Conservation (phyloP, 108 stramenopile genomes). For the Cyclostephanos invisitatus region DNA sequence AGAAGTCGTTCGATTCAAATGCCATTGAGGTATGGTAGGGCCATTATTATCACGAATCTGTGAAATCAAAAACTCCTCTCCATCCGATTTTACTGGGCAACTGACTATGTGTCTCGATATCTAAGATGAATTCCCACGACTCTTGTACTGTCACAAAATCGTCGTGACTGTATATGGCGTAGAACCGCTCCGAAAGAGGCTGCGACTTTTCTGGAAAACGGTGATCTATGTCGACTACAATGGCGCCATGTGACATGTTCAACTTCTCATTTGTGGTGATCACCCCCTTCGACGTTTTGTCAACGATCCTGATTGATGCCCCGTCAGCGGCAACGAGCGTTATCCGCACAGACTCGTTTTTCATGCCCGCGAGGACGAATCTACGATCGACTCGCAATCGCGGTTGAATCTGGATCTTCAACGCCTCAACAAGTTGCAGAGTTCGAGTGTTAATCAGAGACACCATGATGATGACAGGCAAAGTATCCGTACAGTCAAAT, state of each 20-base stretch:
- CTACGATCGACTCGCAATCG: constrained; percentile 13
- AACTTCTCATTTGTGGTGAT: not conserved
- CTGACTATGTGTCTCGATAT: not conserved
- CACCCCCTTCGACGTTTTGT: constrained; percentile 1
- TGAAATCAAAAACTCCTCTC: too few species aligned
- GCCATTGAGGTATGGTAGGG: too few species aligned
- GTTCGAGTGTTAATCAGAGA: constrained; percentile 4
- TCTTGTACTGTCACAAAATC: constrained; percentile 9
- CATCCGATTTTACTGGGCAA: too few species aligned
- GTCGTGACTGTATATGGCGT: constrained; percentile 14
- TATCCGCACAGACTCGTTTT: constrained; percentile 14
- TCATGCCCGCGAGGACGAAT: constrained; percentile 6
- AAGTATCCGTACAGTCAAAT: not conserved
- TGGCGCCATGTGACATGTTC: not conserved
- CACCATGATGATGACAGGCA: not conserved
- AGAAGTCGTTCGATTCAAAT: too few species aligned
- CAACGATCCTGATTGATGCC: constrained; percentile 8
- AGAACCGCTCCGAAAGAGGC: not conserved
- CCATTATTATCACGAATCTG: too few species aligned
- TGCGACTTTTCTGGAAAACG: not conserved
- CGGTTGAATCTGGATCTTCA: constrained; percentile 4
- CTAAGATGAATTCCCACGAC: constrained; percentile 11
- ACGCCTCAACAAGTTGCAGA: not conserved
- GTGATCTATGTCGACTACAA: constrained; percentile 2
- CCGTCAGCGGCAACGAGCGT: not conserved